phyloP scores from a whole-genome alignment of 352 stramenopile genomes.

The Peronospora destructor region DNA sequence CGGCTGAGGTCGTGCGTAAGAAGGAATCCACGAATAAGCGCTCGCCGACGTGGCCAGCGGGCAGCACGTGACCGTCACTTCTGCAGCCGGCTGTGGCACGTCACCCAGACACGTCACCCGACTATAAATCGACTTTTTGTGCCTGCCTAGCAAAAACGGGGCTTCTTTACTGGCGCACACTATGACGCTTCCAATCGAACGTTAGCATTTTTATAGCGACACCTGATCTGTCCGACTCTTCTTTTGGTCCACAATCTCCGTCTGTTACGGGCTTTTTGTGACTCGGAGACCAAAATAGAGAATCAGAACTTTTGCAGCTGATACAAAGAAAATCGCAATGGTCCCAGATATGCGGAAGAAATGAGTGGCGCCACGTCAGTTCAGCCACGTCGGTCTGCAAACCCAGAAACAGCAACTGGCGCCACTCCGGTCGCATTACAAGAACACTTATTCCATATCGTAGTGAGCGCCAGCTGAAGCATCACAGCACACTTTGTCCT shows the following conservation, averaged over 20 bases:
- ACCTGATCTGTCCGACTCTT: slow-evolving; percentile 18
- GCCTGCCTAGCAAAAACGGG: slow-evolving; percentile 7
- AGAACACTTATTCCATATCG: slow-evolving; percentile 17
- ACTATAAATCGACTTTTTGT: slow-evolving; percentile 14
- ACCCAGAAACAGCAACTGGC: slow-evolving; percentile 2
- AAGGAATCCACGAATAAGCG: slow-evolving; percentile 30
- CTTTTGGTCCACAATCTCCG: slow-evolving; percentile 1
- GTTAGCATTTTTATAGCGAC: slow-evolving; percentile 6
- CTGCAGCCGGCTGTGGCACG: slow-evolving; percentile 7
- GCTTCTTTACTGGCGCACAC: background rate
- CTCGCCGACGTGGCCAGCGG: slow-evolving; percentile 2
- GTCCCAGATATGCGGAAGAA: background rate
- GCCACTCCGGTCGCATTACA: slow-evolving; percentile 2
- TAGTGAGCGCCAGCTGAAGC: slow-evolving; percentile 24
- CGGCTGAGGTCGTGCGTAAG: slow-evolving; percentile 21
- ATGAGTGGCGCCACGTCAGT: background rate
- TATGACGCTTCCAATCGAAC: slow-evolving; percentile 28
- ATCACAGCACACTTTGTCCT: background rate
- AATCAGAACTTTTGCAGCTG: slow-evolving; percentile 5
- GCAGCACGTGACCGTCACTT: slow-evolving; percentile 17
- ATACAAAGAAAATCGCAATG: background rate
- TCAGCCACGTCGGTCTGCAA: too few relatives aligned
- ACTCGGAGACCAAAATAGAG: slow-evolving; percentile 8
- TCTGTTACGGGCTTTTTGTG: slow-evolving; percentile 12
- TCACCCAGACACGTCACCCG: too few relatives aligned